Evolutionary conservation across 73 alveolate genomes (phyloP).

Genomic region (Stentor roeselii): DNA sequence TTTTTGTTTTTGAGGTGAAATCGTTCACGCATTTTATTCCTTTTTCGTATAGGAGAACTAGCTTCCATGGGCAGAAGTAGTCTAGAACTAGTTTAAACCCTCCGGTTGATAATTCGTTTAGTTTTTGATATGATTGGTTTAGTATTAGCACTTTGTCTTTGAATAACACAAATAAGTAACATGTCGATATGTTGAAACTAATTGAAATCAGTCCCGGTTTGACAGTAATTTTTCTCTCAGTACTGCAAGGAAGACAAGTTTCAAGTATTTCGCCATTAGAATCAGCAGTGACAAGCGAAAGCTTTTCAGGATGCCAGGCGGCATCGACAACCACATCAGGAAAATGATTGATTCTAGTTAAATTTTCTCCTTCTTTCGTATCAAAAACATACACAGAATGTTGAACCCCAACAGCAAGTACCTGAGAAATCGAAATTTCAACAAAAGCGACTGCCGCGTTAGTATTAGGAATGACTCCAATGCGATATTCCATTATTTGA

Average conservation of each 20-base stretch:
- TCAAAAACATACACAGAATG: neutral
- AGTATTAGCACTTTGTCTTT: neutral
- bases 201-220: neutral
- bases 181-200: neutral
- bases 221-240: neutral
- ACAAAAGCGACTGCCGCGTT: neutral
- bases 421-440: neutral
- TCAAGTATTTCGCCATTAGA: neutral
- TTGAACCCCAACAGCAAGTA: neutral
- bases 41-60: neutral
- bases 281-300: neutral
- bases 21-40: too few species aligned
- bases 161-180: neutral
- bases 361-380: neutral
- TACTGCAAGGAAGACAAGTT: neutral
- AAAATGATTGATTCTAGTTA: neutral
- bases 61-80: neutral
- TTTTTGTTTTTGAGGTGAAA: too few species aligned
- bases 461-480: neutral
- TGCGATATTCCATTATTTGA: too few species aligned
- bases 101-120: too few species aligned
- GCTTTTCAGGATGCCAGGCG: neutral
- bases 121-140: neutral
- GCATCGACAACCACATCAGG: neutral
- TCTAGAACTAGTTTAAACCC: neutral